phyloP scores from a whole-genome alignment of 345 rosid genomes.

The Eutrema japonicum region DNA sequence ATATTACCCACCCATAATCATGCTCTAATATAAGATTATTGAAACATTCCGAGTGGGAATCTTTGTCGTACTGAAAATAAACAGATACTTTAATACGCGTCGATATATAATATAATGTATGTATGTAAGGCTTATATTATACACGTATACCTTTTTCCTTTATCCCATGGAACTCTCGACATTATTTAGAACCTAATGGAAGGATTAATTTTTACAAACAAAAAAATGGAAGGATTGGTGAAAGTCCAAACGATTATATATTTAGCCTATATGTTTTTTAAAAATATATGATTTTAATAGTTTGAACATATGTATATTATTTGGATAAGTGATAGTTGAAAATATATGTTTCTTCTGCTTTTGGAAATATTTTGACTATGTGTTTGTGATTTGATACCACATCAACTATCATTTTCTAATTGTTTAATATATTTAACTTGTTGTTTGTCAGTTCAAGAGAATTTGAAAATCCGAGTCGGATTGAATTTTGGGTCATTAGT shows the following conservation, averaged over 20 bases:
- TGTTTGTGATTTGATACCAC: constrained; percentile 18
- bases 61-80: constrained; percentile 47
- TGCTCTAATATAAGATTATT: constrained; percentile 36
- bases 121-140: constrained; percentile 19
- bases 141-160: neutral
- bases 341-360: constrained; percentile 21
- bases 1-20: no score
- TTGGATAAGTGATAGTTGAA: neutral
- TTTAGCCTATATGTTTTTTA: neutral
- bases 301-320: neutral
- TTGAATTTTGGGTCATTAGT: constrained; percentile 33
- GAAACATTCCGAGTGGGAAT: constrained; percentile 52
- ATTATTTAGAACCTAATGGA: neutral
- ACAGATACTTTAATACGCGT: constrained; percentile 34
- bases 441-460: constrained; percentile 26
- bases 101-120: constrained; percentile 23
- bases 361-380: constrained; percentile 34
- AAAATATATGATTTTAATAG: neutral
- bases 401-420: constrained; percentile 21
- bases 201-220: neutral
- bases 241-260: neutral
- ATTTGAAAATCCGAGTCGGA: constrained; percentile 21
- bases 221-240: constrained; percentile 1
- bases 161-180: neutral
- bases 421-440: constrained; percentile 1